These are phyloP conservation scores for Phytophthora foliorum DNA, from an alignment of 352 stramenopile species.

Conservation along the genomic window DNA sequence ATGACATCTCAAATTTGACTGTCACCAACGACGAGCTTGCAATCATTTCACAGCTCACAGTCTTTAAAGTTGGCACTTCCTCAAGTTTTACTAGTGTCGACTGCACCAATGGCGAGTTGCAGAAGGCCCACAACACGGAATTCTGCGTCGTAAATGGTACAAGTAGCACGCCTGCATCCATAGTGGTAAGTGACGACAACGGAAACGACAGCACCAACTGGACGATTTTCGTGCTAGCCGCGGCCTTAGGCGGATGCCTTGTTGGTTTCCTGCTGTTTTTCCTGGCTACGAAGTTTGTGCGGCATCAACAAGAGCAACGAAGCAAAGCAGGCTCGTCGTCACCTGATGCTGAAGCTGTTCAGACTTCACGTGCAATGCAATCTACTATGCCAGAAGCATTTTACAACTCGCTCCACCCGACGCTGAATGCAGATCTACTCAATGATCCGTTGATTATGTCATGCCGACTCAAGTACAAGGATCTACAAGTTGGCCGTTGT, in stretches of 20 bases:
- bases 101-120: constrained; percentile 42
- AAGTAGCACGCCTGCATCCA: constrained; percentile 22
- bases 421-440: constrained; percentile 41
- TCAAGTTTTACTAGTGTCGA: constrained; percentile 2
- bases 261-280: constrained; percentile 51
- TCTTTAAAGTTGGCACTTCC: constrained; percentile 38
- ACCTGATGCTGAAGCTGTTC: constrained; percentile 22
- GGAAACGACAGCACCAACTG: constrained; percentile 33
- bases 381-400: constrained; percentile 42
- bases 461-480: constrained; percentile 49
- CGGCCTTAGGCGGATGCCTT: constrained; percentile 45
- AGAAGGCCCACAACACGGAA: constrained; percentile 34
- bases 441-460: constrained; percentile 51
- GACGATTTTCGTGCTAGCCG: constrained; percentile 43
- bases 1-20: constrained; percentile 54
- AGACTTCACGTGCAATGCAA: constrained; percentile 31
- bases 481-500: constrained; percentile 44
- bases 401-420: constrained; percentile 54
- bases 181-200: constrained; percentile 15
- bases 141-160: constrained; percentile 56
- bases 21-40: constrained; percentile 45
- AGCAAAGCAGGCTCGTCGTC: constrained; percentile 19
- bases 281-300: constrained; percentile 30
- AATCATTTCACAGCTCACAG: constrained; percentile 40
- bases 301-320: constrained; percentile 18